phyloP scores from a whole-genome alignment of 163 green algal species.

The Scenedesmus sp. region DNA sequence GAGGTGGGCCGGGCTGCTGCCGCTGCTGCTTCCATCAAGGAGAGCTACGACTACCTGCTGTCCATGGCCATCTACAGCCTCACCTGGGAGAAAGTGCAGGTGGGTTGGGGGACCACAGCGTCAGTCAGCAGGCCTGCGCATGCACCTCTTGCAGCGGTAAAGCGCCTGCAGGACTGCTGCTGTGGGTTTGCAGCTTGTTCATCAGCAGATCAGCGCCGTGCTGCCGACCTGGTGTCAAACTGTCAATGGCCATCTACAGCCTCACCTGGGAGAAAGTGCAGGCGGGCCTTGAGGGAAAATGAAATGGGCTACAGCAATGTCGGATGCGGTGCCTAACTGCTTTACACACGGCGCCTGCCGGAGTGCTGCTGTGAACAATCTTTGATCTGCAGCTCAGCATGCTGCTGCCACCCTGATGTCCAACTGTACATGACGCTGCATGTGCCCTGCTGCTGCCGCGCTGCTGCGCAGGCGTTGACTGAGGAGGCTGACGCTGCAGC shows the following conservation, averaged over 20 bases:
- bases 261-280: constrained; percentile 67
- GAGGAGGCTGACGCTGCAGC: constrained; percentile 68
- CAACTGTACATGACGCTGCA: neutral
- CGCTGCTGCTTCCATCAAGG: constrained; percentile 28
- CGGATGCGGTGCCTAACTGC: too few species aligned
- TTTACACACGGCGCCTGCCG: too few species aligned
- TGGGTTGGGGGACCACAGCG: neutral
- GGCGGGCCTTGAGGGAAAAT: too few species aligned
- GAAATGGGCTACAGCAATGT: too few species aligned
- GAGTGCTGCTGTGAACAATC: too few species aligned
- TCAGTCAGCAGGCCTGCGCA: neutral
- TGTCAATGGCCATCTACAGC: constrained; percentile 92
- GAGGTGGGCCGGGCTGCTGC: constrained; percentile 56
- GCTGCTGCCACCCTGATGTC: neutral
- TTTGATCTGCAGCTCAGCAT: neutral
- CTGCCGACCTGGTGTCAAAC: too few species aligned
- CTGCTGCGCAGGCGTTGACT: constrained; percentile 57
- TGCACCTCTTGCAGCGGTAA: neutral
- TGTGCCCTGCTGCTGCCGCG: neutral
- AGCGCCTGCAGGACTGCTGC: neutral
- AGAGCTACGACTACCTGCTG: constrained; percentile 97
- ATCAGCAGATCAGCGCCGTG: too few species aligned
- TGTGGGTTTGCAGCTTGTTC: too few species aligned
- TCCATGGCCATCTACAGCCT: constrained; percentile 95
- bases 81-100: constrained; percentile 93